Percentiles rank a stretch among this genome's conserved stretches.
These are phyloP conservation scores for Russula abietina DNA, from an alignment of 768 basidiomycete genomes.

Conservation along the genomic window DNA sequence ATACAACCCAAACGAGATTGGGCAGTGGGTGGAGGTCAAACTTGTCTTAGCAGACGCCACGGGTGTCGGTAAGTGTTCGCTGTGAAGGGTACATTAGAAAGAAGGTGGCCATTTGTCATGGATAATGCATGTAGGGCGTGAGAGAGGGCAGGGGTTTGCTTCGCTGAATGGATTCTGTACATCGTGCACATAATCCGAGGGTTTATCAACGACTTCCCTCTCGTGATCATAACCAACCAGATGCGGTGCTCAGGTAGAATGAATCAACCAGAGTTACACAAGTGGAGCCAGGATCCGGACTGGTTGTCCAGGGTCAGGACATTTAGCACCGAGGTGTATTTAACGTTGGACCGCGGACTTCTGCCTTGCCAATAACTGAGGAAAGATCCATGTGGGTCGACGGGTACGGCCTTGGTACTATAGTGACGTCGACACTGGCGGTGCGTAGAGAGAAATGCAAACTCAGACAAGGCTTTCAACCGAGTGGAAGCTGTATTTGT, in stretches of 20 bases:
- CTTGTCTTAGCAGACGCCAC: not conserved
- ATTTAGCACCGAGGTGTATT: not conserved
- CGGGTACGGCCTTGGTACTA: not conserved
- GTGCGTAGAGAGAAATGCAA: not conserved
- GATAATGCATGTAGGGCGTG: too few relatives aligned
- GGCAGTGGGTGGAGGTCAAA: too few relatives aligned
- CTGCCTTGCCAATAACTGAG: too few relatives aligned
- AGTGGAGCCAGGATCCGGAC: not conserved
- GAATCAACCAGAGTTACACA: too few relatives aligned
- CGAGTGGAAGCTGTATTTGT: not conserved
- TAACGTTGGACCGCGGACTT: slow-evolving; percentile 5
- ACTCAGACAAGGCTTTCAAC: slow-evolving; percentile 9
- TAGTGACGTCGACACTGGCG: not conserved
- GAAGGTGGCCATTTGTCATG: too few relatives aligned
- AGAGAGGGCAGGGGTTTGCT: too few relatives aligned
- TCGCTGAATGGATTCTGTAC: too few relatives aligned
- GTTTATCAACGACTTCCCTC: not conserved
- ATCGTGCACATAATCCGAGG: not conserved
- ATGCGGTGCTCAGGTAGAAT: too few relatives aligned
- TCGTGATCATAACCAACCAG: not conserved
- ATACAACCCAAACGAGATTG: not conserved
- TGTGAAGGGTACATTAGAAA: not conserved
- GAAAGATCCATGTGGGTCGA: not conserved
- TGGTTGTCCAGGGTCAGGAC: not conserved
- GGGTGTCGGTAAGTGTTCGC: not conserved